Conservation (phyloP, 805 yeast species). For the Schwanniomyces yamadae region DNA sequence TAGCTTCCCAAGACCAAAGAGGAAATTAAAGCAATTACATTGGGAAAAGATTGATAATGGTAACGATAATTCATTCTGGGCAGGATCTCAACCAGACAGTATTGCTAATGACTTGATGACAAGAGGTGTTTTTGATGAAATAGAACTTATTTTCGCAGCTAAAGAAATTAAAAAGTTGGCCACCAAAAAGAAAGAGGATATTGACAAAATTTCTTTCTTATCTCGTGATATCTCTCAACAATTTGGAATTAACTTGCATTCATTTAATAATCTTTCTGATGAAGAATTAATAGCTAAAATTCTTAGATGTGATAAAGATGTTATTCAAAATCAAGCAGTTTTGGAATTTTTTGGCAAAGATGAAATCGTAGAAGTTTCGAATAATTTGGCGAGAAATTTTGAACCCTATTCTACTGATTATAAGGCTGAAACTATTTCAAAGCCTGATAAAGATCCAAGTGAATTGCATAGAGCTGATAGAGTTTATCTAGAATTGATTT, state of each 20-base stretch:
- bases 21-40: conserved; percentile 72
- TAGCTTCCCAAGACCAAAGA: conserved; percentile 54
- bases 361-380: conserved; percentile 59
- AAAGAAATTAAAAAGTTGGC: conserved; percentile 49
- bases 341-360: conserved; percentile 70
- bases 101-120: conserved; percentile 51
- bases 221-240: conserved; percentile 76
- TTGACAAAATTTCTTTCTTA: conserved; percentile 53
- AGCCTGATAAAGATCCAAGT: conserved; percentile 53
- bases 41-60: conserved; percentile 70
- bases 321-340: conserved; percentile 54
- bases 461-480: conserved; percentile 70
- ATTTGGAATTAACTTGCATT: conserved; percentile 74
- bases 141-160: conserved; percentile 60
- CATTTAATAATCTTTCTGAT: conserved; percentile 52
- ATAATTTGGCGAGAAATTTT: conserved; percentile 52
- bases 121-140: conserved; percentile 63
- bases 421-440: conserved; percentile 23
- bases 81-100: conserved; percentile 38
- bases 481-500: conserved; percentile 64
- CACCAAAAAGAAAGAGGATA: conserved; percentile 40
- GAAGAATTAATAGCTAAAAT: conserved; percentile 55
- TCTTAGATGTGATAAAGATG: conserved; percentile 57
- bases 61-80: conserved; percentile 66
- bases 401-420: conserved; percentile 64